Base-by-base conservation (phyloP, 2,329 filamentous ascomycete species). In the Sporothrix globosa region DNA sequence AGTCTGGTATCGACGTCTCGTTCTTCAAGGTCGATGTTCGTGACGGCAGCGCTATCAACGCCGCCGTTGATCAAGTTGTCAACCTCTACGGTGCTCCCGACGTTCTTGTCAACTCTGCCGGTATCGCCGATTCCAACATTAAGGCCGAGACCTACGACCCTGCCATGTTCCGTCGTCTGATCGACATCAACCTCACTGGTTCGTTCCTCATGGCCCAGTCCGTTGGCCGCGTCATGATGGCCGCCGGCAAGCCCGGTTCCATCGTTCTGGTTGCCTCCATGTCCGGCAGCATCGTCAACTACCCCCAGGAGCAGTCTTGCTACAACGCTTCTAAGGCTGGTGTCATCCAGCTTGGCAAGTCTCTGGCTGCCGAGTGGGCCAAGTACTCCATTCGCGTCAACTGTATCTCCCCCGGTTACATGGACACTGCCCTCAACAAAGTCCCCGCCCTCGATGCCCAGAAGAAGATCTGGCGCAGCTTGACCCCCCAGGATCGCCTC, bases 301-400 rank as follows among this genome's bases (percentile, higher is more conserved):
- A 90, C 83, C 92, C 91, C 7, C 91, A 94, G 82, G 90, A 93
- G 82, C 91, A 94, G 82, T 88, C 85, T 61, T 92, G 90, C 81
- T 95, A 95, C 87, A 94, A 94, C 77, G 91, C 91, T 41, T 92
- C 90, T 81, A 94, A 94, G 86, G 91, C 92, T 19, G 91, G 89
- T 76, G 90, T 93, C 50, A 87, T 92, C 74, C 90, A 92, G 81
- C 86, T 94, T 68, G 90, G 88, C 80, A 92, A 92, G 83, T 93
- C 91, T 3, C 87, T 96, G 30, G 92, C 91, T 56, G 91, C 91
- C 69, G 92, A 96, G 82, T 95, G 92, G 92, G 91, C 92, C 76
- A 91, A 92, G 81, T 86, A 92, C 81, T 85, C 86, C 75, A 93
- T 95, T 77, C 90, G 92, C 50, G 91, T 94, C 77, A 96, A 96